These are phyloP conservation scores for Uncinocarpus reesii DNA, from an alignment of 2,329 filamentous ascomycete species.

Conservation along the genomic window DNA sequence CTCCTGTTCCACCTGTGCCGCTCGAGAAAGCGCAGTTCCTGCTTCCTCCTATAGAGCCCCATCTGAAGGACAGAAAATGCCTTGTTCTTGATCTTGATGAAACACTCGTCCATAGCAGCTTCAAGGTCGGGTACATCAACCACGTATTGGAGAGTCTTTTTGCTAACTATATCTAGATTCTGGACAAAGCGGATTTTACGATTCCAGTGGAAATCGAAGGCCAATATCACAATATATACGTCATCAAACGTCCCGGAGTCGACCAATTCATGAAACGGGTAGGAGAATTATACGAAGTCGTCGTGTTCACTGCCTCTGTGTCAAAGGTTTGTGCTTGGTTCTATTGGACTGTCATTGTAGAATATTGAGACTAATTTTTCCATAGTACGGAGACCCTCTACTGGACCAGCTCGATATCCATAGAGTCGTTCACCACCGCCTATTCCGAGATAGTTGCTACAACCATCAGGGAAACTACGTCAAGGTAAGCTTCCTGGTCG, in stretches of 20 bases:
- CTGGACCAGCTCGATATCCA: slow-evolving; percentile 96
- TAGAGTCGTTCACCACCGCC: slow-evolving; percentile 84
- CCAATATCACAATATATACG: slow-evolving; percentile 98
- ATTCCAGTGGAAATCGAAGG: slow-evolving; percentile 98
- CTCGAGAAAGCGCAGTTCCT: slow-evolving; percentile 55
- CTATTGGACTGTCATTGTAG: background rate
- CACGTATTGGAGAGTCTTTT: slow-evolving; percentile 16
- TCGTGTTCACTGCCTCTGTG: slow-evolving; percentile 96
- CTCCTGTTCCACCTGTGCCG: slow-evolving; percentile 34
- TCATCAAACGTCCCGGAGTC: slow-evolving; percentile 97
- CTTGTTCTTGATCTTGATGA: slow-evolving; percentile 92
- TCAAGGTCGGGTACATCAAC: slow-evolving; percentile 56
- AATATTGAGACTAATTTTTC: slow-evolving; percentile 13
- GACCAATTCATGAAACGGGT: slow-evolving; percentile 99
- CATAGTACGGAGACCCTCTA: slow-evolving; percentile 85
- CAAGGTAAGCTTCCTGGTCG: slow-evolving; percentile 46
- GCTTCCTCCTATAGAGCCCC: slow-evolving; percentile 68
- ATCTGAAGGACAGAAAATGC: slow-evolving; percentile 81
- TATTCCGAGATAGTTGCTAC: slow-evolving; percentile 98
- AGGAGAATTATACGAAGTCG: slow-evolving; percentile 93
- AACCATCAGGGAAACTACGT: slow-evolving; percentile 99
- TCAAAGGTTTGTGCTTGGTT: slow-evolving; percentile 62
- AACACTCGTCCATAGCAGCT: slow-evolving; percentile 94
- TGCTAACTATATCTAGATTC: slow-evolving; percentile 50
- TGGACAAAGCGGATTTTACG: slow-evolving; percentile 96